A percentile compares a stretch with the other conserved stretches of the same genome.
Conservation (phyloP, 306 rosid species). For the Rosa persica region DNA sequence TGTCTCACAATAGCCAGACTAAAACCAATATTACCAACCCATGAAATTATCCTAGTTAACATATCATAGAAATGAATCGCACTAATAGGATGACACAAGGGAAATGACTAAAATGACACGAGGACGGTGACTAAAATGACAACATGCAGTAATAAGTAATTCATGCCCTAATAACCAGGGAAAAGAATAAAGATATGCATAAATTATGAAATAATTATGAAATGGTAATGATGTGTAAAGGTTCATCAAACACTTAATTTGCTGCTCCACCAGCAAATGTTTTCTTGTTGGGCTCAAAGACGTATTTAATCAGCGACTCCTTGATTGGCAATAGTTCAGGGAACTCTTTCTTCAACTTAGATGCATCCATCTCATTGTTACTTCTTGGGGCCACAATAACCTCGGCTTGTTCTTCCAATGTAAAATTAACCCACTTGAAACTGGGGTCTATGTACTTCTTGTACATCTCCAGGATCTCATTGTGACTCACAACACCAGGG, state of each 20-base stretch:
- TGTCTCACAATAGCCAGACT: neutral
- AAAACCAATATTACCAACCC: neutral
- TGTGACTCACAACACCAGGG: constrained; percentile 55
- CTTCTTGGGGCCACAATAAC: constrained; percentile 44
- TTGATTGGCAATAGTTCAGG: constrained; percentile 45
- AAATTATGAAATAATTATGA: neutral
- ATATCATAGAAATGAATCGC: neutral
- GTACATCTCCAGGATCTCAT: constrained; percentile 68
- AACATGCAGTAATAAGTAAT: neutral
- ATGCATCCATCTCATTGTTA: constrained; percentile 48
- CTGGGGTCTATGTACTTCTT: constrained; percentile 47
- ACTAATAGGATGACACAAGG: neutral
- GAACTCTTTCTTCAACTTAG: constrained; percentile 50
- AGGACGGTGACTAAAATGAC: neutral
- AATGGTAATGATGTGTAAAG: constrained; percentile 6
- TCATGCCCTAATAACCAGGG: neutral
- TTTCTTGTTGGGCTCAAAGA: constrained; percentile 47
- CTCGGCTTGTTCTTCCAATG: constrained; percentile 44
- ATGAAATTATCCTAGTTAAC: neutral
- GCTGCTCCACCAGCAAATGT: constrained; percentile 26
- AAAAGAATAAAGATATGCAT: constrained; percentile 7
- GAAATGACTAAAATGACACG: neutral
- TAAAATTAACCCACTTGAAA: constrained; percentile 51
- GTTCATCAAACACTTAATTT: constrained; percentile 13
- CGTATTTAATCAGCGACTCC: constrained; percentile 49